Evolutionary conservation across 495 filamentous ascomycete species (phyloP), one percentile per base, ranked within the genome.

Genomic region (Pseudoneurospora amorphoporcata): DNA sequence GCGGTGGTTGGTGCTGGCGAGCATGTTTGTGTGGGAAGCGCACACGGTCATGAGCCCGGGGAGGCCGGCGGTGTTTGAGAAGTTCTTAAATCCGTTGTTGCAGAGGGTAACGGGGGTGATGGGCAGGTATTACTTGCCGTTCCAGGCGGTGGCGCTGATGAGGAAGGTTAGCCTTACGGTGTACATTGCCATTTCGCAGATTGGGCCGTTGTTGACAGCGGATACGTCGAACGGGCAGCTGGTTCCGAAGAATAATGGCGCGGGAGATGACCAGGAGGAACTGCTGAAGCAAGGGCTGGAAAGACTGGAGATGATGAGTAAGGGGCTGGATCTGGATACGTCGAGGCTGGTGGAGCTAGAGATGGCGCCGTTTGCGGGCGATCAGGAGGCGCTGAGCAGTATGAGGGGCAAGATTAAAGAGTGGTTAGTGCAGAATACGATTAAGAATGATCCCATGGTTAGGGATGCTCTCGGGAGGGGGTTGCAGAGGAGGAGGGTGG

Each of bases 171-270:
- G 88, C 8, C 83, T 98, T 68, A 93, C 92, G n/a, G 76, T 94
- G 23, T 94, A 94, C 80, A 94, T 98, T 68, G 96, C 94, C 73
- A 89, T 98, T 72, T 90, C 90, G n/a, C 93, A 97, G 81, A 87
- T 97, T 23, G 88, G 88, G 0, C 90, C 90, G 6, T 80, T 94
- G 5, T 79, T 93, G 39, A 79, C 78, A 75, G 76, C 81, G 69
- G 79, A 77, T 47, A 81, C 80, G 38, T 72, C 45, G 32, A 70
- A 75, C 38, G 79, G 77, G 45, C 75, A 80, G 58, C 16, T 76
- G 71, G 70, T 76, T 10, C 73, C 77, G 17, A 68, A 58, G 19
- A 75, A 72, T 14, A 70, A 73, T 19, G 45, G 68, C 3, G 35
- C 14, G 8, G 82, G 75, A n/a, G 81, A 72, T 4, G 73, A 77